Conservation (phyloP, 1,284 basidiomycete species). For the Fistulinella staudtii region DNA sequence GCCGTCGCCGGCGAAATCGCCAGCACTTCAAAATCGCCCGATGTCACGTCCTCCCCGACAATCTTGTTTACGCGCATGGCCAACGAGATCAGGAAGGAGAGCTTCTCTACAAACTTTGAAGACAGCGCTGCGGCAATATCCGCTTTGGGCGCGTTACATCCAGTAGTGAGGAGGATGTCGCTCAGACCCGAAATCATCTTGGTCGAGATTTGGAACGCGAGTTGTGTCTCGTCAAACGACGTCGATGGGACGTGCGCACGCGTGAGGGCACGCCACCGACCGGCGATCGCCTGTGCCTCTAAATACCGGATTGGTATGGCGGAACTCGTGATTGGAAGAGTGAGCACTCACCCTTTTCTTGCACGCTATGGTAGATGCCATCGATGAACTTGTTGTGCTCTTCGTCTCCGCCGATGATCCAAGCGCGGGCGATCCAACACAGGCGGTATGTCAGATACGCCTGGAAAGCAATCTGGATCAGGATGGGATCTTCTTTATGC, state of each 20-base stretch:
- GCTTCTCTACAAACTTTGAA: slow-evolving; percentile 30
- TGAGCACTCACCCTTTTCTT: slow-evolving; percentile 19
- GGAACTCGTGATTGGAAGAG: too few species aligned
- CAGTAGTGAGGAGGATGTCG: slow-evolving; percentile 31
- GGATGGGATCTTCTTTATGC: slow-evolving; percentile 31
- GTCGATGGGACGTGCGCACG: slow-evolving; percentile 25
- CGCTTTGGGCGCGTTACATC: slow-evolving; percentile 17
- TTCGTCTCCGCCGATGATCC: slow-evolving; percentile 31
- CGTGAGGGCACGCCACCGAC: slow-evolving; percentile 33
- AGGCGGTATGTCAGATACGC: slow-evolving; percentile 27
- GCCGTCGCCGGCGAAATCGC: slow-evolving; percentile 21
- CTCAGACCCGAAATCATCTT: slow-evolving; percentile 24
- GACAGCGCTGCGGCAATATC: slow-evolving; percentile 21
- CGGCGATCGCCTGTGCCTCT: slow-evolving; percentile 33
- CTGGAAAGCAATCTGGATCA: slow-evolving; percentile 34
- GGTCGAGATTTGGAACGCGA: slow-evolving; percentile 20
- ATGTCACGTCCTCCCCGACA: slow-evolving; percentile 34
- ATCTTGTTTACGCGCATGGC: slow-evolving; percentile 33
- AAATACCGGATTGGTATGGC: slow-evolving; percentile 1
- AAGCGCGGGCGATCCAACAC: slow-evolving; percentile 28
- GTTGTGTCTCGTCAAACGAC: slow-evolving; percentile 20
- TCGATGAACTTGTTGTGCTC: slow-evolving; percentile 24
- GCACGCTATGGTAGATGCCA: slow-evolving; percentile 24
- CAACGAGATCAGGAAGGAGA: slow-evolving; percentile 23
- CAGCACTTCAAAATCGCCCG: slow-evolving; percentile 31